Conservation (phyloP, 768 basidiomycete species). For the Boletus vermiculosoides region DNA sequence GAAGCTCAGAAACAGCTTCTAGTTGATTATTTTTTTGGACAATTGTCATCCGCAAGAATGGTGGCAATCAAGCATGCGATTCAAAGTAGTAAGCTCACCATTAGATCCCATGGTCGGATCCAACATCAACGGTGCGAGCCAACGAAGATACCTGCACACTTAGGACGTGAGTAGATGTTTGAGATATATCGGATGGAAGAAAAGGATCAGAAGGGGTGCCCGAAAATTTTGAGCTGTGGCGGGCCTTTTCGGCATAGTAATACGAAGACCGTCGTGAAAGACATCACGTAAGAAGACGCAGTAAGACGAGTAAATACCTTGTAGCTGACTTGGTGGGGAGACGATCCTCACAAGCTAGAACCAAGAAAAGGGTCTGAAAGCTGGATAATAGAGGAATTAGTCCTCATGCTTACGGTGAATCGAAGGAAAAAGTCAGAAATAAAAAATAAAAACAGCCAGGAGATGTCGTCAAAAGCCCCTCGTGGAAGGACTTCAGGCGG, state of each 20-base stretch:
- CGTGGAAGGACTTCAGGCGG: constrained; percentile 67
- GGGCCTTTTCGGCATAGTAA: constrained; percentile 82
- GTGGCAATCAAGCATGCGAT: neutral
- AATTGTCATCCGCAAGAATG: constrained; percentile 22
- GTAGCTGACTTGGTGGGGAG: neutral
- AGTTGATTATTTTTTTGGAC: constrained; percentile 64
- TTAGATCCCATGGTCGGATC: accelerated
- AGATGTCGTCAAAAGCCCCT: constrained; percentile 61
- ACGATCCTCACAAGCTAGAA: neutral
- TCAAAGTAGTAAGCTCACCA: constrained; percentile 8
- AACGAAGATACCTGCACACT: neutral
- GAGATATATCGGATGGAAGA: neutral
- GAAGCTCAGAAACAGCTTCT: constrained; percentile 87
- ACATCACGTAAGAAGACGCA: constrained; percentile 13
- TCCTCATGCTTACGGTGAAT: neutral
- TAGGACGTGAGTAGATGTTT: neutral
- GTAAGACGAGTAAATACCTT: constrained; percentile 10
- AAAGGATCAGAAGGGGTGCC: constrained; percentile 69
- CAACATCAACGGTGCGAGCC: constrained; percentile 29
- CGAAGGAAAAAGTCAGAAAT: constrained; percentile 46
- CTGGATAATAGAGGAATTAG: neutral
- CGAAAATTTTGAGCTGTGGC: constrained; percentile 84
- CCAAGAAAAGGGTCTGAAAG: neutral
- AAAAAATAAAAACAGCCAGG: constrained; percentile 74
- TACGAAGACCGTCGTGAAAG: constrained; percentile 92